These are phyloP conservation scores for Mrakia blollopis DNA, from an alignment of 768 basidiomycete genomes.

Conservation along the genomic window DNA sequence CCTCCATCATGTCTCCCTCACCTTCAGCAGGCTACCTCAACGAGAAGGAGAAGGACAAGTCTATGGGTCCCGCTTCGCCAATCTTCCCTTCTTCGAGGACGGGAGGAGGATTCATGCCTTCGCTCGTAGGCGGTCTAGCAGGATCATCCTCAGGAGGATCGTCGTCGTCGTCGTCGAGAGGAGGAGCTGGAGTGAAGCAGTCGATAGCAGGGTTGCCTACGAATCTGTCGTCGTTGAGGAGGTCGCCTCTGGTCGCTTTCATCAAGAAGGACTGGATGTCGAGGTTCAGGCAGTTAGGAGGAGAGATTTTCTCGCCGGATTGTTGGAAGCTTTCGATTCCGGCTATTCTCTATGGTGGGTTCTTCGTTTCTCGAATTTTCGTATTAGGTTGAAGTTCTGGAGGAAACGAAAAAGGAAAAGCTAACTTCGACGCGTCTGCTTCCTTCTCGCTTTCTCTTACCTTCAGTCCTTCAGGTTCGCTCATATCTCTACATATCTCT, in stretches of 20 bases:
- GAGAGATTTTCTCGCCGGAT: slow-evolving; percentile 77
- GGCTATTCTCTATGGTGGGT: slow-evolving; percentile 77
- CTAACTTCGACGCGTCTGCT: not conserved
- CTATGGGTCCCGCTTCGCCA: not conserved
- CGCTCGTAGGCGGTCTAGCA: not conserved
- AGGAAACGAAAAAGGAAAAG: not conserved
- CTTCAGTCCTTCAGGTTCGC: slow-evolving; percentile 16
- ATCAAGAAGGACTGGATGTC: slow-evolving; percentile 35
- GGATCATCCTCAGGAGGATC: not conserved
- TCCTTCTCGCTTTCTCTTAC: not conserved
- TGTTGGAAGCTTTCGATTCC: slow-evolving; percentile 98
- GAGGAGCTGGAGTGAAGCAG: slow-evolving; percentile 2
- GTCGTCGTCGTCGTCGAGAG: not conserved
- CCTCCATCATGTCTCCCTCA: not conserved
- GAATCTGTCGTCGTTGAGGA: not conserved
- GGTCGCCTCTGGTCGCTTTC: slow-evolving; percentile 17
- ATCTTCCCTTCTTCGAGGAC: not conserved
- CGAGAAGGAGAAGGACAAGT: slow-evolving; percentile 17
- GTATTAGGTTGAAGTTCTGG: not conserved
- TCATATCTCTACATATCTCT: not conserved
- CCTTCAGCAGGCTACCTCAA: slow-evolving; percentile 7
- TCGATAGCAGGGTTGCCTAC: slow-evolving; percentile 3
- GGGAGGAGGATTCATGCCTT: slow-evolving; percentile 15
- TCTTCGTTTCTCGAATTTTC: not conserved
- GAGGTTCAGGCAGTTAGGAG: slow-evolving; percentile 57